Base-by-base conservation (phyloP, 148 eudicot genomes). In the Chenopodium formosanum region DNA sequence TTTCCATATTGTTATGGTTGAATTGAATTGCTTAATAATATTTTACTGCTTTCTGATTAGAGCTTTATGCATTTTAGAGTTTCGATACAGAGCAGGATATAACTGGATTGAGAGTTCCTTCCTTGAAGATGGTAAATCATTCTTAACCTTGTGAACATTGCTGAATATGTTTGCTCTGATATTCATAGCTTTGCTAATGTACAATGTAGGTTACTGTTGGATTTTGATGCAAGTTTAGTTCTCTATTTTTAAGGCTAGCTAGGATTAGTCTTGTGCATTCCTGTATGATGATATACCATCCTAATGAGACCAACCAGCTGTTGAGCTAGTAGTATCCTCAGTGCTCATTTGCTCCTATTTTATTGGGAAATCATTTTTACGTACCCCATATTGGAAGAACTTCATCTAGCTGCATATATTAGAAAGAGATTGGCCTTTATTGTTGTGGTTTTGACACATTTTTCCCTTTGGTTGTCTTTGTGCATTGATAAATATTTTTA, bases 81-180 rank as follows among this genome's bases (percentile, higher is more conserved):
- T 91, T 91, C 81, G 94, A 91, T 80, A 83, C 32, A 77, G 94
- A 91, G 86, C 79, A 81, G 75, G 94, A 89, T 84, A 87, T 91
- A 81, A 85, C 87, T 71, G 94, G 90, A 77, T 25, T 88, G 75
- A 86, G 88, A 17, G 78, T 91, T 82, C 92, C 94, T 34, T 80
- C 94, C 40, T 82, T 91, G 85, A 89, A 89, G 89, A 87, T 89
- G 89, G 94, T 91, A 90, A 86, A 78, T 87, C 71, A 85, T 84
- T 86, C 90, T 82, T 81, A 77, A 81, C 77, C 81, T 89, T 44
- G 83, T 84, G 80, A 82, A 86, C 76, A 82, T 53, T 74, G 80
- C 72, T 34, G 63, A 32, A 37, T 76, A 11, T 11, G 37, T 79
- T 81, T 29, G 37, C 16, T 68, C 50, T 71, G 34, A 65, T 78